A percentile compares a stretch with the other conserved stretches of the same genome.
Evolutionary conservation across 2,329 filamentous ascomycete species (phyloP).

Genomic region (Coniochaeta sp.): DNA sequence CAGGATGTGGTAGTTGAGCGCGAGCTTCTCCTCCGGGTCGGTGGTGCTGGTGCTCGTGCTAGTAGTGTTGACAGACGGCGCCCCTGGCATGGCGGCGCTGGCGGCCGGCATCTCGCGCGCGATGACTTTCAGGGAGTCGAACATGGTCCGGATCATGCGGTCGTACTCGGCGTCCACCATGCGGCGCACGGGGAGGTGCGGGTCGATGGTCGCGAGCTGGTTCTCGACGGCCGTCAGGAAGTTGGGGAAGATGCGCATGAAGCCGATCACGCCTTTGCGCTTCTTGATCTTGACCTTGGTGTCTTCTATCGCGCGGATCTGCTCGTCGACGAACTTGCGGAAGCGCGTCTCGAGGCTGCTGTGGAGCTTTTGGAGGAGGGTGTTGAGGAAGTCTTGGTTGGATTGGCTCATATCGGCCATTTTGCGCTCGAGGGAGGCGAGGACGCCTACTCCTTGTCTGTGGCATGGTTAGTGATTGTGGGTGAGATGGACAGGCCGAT

Average conservation of each 20-base stretch:
- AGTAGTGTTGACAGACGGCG: not conserved
- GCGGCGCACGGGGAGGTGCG: constrained; percentile 57
- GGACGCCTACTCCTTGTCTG: constrained; percentile 82
- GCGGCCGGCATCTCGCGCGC: constrained; percentile 61
- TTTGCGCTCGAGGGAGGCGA: constrained; percentile 74
- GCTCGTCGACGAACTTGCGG: constrained; percentile 85
- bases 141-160: constrained; percentile 90
- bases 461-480: not conserved
- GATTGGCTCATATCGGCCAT: constrained; percentile 75
- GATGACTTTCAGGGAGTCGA: constrained; percentile 93
- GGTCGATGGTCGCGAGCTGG: constrained; percentile 59
- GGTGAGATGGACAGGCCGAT: not conserved
- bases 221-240: constrained; percentile 81
- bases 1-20: constrained; percentile 93
- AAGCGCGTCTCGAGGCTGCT: constrained; percentile 68
- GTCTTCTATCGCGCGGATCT: constrained; percentile 92
- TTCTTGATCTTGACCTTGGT: constrained; percentile 99
- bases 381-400: constrained; percentile 86
- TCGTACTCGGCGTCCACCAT: constrained; percentile 83
- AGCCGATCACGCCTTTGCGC: constrained; percentile 90
- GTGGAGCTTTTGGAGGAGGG: constrained; percentile 70
- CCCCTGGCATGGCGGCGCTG: constrained; percentile 22
- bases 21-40: constrained; percentile 84
- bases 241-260: constrained; percentile 86
- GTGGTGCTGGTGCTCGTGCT: constrained; percentile 19